phyloP scores from a whole-genome alignment of 805 yeast species.

The Metschnikowia bowlesiae region DNA sequence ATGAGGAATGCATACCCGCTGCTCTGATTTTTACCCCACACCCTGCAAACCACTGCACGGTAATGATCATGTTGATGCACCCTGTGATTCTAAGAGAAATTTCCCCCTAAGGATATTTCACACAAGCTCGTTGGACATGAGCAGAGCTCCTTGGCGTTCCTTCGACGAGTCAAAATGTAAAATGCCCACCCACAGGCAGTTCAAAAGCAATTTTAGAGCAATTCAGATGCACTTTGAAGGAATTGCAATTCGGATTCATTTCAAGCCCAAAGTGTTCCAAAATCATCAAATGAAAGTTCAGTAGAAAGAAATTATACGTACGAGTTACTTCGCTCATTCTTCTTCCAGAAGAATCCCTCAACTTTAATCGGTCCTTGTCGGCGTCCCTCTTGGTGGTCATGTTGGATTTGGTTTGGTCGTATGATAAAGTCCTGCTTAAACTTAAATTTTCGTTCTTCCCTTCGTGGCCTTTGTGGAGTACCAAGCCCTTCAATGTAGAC shows the following conservation, averaged over 20 bases:
- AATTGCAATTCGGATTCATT: too few relatives aligned
- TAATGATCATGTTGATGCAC: neutral
- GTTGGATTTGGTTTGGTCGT: conserved; percentile 35
- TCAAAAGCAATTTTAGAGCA: neutral
- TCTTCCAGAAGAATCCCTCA: conserved; percentile 14
- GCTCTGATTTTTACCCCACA: conserved; percentile 10
- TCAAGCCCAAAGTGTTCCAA: neutral
- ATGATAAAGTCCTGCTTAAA: conserved; percentile 21
- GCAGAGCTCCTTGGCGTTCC: neutral
- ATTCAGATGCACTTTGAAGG: too few relatives aligned
- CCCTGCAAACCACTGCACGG: conserved; percentile 2
- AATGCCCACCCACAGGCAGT: neutral
- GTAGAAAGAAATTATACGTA: conserved; percentile 26
- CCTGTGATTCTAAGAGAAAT: neutral
- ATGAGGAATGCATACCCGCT: conserved; percentile 5
- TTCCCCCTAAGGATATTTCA: neutral
- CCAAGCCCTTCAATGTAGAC: conserved; percentile 7
- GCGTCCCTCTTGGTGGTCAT: conserved; percentile 30
- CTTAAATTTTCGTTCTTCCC: neutral
- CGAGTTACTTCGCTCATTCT: conserved; percentile 28
- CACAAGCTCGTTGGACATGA: neutral
- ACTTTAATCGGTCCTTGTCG: conserved; percentile 13
- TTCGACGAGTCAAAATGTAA: neutral
- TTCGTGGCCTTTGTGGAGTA: conserved; percentile 5
- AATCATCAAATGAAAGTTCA: neutral